These are phyloP conservation scores for Elymus sibiricus DNA, from an alignment of 176 grass and related monocot species.

Conservation along the genomic window DNA sequence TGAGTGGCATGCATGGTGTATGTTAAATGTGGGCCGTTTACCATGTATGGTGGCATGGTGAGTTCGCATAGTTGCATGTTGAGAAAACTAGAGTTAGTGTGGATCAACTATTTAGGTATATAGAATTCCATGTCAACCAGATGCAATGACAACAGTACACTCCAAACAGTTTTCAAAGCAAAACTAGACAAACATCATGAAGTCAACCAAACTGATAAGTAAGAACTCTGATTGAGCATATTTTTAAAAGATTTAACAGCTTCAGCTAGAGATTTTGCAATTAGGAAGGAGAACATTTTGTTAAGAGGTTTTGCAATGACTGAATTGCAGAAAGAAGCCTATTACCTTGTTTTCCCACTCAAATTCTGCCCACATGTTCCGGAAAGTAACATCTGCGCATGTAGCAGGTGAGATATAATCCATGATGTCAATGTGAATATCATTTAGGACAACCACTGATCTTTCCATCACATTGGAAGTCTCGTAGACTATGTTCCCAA, in stretches of 20 bases:
- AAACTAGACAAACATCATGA: background rate
- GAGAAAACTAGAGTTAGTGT: background rate
- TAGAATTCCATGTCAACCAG: background rate
- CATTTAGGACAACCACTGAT: constrained; percentile 61
- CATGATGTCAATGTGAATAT: constrained; percentile 76
- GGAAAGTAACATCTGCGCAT: constrained; percentile 56
- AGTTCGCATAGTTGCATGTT: background rate
- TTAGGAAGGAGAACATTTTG: background rate
- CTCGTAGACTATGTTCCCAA: constrained; percentile 70
- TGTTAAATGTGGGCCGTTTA: background rate
- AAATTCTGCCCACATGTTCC: constrained; percentile 73
- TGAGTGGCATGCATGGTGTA: background rate
- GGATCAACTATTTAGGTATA: background rate
- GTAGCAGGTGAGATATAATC: constrained; percentile 65
- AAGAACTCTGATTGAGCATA: background rate
- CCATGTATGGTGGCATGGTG: background rate
- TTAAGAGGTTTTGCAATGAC: background rate
- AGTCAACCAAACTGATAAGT: background rate
- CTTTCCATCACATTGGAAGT: constrained; percentile 61
- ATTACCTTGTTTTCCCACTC: constrained; percentile 76
- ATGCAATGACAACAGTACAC: background rate
- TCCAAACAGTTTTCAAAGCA: background rate
- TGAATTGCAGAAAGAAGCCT: constrained; percentile 2
- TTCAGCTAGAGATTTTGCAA: background rate
- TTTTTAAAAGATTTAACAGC: background rate